Conservation (phyloP, 2,329 filamentous ascomycete species). For the Colletotrichum falcatum region DNA sequence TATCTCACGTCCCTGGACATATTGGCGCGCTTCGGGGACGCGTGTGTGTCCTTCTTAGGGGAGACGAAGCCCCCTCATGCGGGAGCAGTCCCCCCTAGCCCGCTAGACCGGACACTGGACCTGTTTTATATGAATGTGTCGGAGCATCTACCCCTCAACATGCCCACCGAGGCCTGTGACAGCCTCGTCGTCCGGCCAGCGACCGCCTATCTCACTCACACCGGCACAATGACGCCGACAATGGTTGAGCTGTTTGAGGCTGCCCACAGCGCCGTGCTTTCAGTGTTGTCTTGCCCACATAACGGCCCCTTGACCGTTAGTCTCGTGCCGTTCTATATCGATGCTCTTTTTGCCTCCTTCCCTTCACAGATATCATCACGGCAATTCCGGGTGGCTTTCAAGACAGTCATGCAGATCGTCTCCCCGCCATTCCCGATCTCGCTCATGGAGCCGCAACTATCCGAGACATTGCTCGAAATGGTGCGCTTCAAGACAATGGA, state of each 20-base stretch:
- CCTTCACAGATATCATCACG: constrained; percentile 81
- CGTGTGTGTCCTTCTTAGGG: constrained; percentile 75
- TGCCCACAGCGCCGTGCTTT: constrained; percentile 84
- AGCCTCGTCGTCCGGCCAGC: constrained; percentile 80
- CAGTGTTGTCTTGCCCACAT: constrained; percentile 83
- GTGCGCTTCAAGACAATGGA: constrained; percentile 73
- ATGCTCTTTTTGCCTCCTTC: constrained; percentile 83
- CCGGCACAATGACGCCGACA: constrained; percentile 57
- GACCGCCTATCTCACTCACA: constrained; percentile 74
- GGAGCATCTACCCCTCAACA: constrained; percentile 81
- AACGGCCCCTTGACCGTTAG: constrained; percentile 77
- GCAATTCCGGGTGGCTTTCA: constrained; percentile 91
- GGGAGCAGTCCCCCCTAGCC: constrained; percentile 69
- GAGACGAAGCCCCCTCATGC: constrained; percentile 65
- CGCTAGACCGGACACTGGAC: constrained; percentile 77
- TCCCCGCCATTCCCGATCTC: constrained; percentile 83
- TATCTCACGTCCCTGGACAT: constrained; percentile 87
- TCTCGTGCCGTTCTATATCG: constrained; percentile 85
- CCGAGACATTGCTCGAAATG: constrained; percentile 84
- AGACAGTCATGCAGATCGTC: constrained; percentile 84
- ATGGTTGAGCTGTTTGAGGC: constrained; percentile 81
- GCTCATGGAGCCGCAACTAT: constrained; percentile 79
- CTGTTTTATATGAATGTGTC: constrained; percentile 89
- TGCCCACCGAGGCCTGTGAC: constrained; percentile 77
- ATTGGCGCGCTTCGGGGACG: constrained; percentile 75